These are phyloP conservation scores for Byssothecium circinans DNA, from an alignment of 2,329 filamentous ascomycete genomes.

Conservation along the genomic window DNA sequence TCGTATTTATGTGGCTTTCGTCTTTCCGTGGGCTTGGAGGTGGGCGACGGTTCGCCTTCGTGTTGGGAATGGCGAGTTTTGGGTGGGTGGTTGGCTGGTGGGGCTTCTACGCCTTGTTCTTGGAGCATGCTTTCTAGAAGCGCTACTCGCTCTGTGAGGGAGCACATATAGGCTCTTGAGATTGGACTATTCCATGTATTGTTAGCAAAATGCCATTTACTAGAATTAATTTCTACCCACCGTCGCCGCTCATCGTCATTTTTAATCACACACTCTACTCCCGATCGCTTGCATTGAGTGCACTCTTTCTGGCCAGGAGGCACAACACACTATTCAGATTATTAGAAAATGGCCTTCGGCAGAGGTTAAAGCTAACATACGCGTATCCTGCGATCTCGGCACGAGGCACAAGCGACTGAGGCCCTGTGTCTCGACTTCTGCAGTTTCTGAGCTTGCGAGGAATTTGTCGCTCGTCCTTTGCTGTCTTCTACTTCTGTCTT, in stretches of 20 bases:
- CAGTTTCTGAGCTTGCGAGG: conserved; percentile 23
- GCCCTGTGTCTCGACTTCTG: conserved; percentile 48
- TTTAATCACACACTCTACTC: conserved; percentile 58
- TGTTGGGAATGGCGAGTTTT: conserved; percentile 48
- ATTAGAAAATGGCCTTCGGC: conserved; percentile 23
- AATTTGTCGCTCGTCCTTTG: conserved; percentile 13
- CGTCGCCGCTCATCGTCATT: conserved; percentile 60
- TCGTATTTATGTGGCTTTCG: conserved; percentile 1
- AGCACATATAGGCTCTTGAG: conserved; percentile 61
- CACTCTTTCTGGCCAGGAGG: conserved; percentile 55
- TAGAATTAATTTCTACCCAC: conserved; percentile 36
- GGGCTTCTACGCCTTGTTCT: conserved; percentile 53
- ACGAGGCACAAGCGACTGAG: conserved; percentile 59
- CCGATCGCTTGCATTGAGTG: conserved; percentile 56
- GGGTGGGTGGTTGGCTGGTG: conserved; percentile 57
- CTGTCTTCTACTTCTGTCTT: conserved; percentile 15
- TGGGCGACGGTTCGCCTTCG: conserved; percentile 33
- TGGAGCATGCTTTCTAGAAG: conserved; percentile 56
- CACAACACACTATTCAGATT: conserved; percentile 52
- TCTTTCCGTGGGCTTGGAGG: conserved; percentile 15
- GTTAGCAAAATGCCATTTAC: not conserved
- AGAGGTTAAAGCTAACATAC: conserved; percentile 25
- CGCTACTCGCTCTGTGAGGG: conserved; percentile 57
- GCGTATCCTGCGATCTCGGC: conserved; percentile 50
- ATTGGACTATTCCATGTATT: conserved; percentile 53